These are phyloP conservation scores for Tuber indicum DNA, from an alignment of 495 filamentous ascomycete genomes.

Conservation along the genomic window DNA sequence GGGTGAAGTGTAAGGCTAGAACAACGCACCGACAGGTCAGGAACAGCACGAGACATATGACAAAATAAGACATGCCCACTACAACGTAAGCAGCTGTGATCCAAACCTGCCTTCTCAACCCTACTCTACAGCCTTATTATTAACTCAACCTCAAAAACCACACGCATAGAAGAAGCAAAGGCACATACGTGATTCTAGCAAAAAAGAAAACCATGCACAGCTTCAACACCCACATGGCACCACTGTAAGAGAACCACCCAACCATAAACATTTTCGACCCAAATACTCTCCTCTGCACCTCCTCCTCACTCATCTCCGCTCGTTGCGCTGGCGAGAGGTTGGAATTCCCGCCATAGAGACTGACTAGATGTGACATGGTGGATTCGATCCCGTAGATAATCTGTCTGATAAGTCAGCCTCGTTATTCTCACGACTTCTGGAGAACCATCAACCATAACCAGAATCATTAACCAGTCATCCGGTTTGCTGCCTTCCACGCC, in stretches of 20 bases:
- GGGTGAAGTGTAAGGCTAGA: no score
- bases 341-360: conserved; percentile 49
- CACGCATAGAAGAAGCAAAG: not conserved
- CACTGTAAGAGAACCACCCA: conserved; percentile 55
- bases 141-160: not conserved
- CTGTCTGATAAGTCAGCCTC: conserved; percentile 38
- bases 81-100: conserved; percentile 48
- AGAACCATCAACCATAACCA: conserved; percentile 48
- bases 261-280: conserved; percentile 54
- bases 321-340: conserved; percentile 51
- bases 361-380: conserved; percentile 42
- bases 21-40: conserved; percentile 38
- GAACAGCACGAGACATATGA: conserved; percentile 46
- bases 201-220: conserved; percentile 48
- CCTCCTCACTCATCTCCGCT: conserved; percentile 44
- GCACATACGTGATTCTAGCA: conserved; percentile 16
- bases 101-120: conserved; percentile 46
- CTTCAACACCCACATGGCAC: conserved; percentile 54
- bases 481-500: conserved; percentile 49
- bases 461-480: conserved; percentile 58
- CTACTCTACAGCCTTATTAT: conserved; percentile 42
- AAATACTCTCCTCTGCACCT: conserved; percentile 50
- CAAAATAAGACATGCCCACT: conserved; percentile 49
- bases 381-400: conserved; percentile 45
- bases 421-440: not conserved